Evolutionary conservation across 305 asterid genomes (phyloP).

Genomic region (Solanum hybrid): DNA sequence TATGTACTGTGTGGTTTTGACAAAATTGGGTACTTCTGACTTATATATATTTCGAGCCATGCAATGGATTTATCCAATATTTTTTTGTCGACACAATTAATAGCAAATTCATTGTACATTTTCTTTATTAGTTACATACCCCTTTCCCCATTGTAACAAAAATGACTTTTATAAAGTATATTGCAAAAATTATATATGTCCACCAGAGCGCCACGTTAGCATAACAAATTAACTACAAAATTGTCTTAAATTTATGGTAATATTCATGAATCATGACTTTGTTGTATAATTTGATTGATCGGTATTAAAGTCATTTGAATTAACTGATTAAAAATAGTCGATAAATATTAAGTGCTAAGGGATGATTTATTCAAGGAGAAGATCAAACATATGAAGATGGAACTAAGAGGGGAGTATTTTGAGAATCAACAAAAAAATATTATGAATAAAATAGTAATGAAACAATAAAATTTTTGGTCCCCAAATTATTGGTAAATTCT

Average conservation of each 20-base stretch:
- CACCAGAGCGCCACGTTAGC: background rate
- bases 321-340: background rate
- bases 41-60: background rate
- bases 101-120: background rate
- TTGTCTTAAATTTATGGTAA: background rate
- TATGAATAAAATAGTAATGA: background rate
- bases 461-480: background rate
- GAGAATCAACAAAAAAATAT: background rate
- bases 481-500: background rate
- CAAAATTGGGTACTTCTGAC: background rate
- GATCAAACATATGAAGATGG: background rate
- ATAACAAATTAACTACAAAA: background rate
- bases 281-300: background rate
- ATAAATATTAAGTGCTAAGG: background rate
- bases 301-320: background rate
- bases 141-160: background rate
- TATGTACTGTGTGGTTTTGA: background rate
- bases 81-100: background rate
- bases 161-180: background rate
- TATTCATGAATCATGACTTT: background rate
- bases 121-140: background rate
- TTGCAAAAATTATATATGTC: background rate
- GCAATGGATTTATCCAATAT: background rate
- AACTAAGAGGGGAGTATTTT: background rate
- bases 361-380: background rate